Conservation (phyloP, 495 filamentous ascomycete species). For the Beverwykella pulmonaria region DNA sequence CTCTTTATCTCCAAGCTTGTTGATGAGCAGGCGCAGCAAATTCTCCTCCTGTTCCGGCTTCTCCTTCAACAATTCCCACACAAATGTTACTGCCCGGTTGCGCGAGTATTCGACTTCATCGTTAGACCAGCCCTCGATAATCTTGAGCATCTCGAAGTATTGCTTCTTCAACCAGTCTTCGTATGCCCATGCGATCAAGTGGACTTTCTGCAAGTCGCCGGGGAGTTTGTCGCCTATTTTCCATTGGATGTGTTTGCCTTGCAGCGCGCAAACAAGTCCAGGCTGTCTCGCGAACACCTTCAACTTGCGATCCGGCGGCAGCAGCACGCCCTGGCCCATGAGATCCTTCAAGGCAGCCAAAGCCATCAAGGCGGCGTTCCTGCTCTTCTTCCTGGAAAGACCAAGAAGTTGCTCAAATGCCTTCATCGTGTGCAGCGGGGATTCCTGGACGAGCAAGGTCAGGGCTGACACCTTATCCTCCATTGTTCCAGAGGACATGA, state of each 20-base stretch:
- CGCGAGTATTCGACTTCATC: conserved; percentile 93
- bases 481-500: conserved; percentile 94
- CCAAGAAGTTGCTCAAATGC: conserved; percentile 79
- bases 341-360: conserved; percentile 91
- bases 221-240: conserved; percentile 67
- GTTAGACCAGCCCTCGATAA: conserved; percentile 85
- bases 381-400: conserved; percentile 83
- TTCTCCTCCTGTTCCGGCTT: conserved; percentile 98
- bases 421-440: conserved; percentile 87
- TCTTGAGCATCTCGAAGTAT: conserved; percentile 88
- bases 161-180: conserved; percentile 91
- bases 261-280: conserved; percentile 67
- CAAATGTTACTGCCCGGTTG: conserved; percentile 79
- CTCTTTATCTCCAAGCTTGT: conserved; percentile 91
- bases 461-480: conserved; percentile 96
- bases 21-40: conserved; percentile 83
- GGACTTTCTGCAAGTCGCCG: conserved; percentile 65
- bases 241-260: conserved; percentile 63
- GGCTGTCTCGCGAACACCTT: conserved; percentile 79
- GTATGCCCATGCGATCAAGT: conserved; percentile 87
- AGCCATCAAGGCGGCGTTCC: conserved; percentile 91
- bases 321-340: conserved; percentile 79
- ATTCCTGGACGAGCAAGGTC: conserved; percentile 92
- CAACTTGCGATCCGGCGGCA: conserved; percentile 81
- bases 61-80: conserved; percentile 86